These are phyloP conservation scores for Hypsizygus marmoreus DNA, from an alignment of 768 basidiomycete species.

Conservation along the genomic window DNA sequence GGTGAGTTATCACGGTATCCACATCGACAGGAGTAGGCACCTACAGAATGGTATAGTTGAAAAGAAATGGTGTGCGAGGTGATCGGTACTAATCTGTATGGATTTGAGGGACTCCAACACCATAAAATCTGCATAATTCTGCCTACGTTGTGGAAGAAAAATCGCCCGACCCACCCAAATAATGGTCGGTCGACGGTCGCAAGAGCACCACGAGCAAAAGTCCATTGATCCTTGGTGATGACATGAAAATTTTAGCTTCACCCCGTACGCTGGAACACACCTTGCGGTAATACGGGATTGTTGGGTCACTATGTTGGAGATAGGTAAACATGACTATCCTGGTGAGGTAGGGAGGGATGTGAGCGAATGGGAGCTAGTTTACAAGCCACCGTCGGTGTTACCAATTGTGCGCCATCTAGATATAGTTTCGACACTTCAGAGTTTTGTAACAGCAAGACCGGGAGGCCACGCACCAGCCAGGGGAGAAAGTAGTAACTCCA, in stretches of 20 bases:
- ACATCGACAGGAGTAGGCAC: constrained; percentile 19
- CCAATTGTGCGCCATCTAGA: constrained; percentile 49
- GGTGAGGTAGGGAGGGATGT: neutral
- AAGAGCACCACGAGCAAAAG: constrained; percentile 60
- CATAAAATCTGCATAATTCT: neutral
- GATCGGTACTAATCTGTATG: constrained; percentile 44
- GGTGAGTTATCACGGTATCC: neutral
- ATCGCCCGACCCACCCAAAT: constrained; percentile 58
- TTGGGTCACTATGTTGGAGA: constrained; percentile 62
- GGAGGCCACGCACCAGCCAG: constrained; percentile 42
- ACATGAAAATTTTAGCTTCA: too few species aligned
- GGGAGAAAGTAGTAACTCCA: constrained; percentile 47
- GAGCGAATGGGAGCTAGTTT: constrained; percentile 2
- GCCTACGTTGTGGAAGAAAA: constrained; percentile 56
- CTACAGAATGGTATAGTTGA: constrained; percentile 59
- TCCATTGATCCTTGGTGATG: constrained; percentile 56
- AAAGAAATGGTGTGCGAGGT: constrained; percentile 66
- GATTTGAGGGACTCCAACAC: constrained; percentile 2
- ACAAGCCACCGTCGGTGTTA: constrained; percentile 14
- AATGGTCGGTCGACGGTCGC: constrained; percentile 62
- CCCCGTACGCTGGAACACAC: constrained; percentile 22
- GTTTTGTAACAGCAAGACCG: neutral
- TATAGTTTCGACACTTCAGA: neutral
- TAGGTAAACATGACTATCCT: constrained; percentile 67
- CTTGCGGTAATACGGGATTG: constrained; percentile 59